These are phyloP conservation scores for Lachnellula hyalina DNA, from an alignment of 2,329 filamentous ascomycete species.

Conservation along the genomic window DNA sequence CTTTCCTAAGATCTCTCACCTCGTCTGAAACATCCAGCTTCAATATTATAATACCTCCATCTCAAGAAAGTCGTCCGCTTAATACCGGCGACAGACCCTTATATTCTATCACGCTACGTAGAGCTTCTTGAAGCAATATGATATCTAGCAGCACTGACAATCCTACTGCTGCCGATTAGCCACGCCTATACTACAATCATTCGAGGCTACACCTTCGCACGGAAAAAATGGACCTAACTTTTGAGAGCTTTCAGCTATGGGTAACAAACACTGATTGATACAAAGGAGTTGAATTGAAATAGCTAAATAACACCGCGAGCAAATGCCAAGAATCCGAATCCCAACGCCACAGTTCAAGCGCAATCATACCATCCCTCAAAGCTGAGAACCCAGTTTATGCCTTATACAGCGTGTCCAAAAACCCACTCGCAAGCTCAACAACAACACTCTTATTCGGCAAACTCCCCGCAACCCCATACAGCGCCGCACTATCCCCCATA, in stretches of 20 bases:
- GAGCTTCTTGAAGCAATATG: too few species aligned
- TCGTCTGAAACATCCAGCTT: too few species aligned
- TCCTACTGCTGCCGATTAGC: too few species aligned
- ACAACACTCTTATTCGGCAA: conserved; percentile 95
- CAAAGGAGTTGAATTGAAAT: too few species aligned
- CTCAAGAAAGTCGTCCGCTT: too few species aligned
- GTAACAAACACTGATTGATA: neutral
- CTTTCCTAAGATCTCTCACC: too few species aligned
- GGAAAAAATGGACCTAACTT: neutral
- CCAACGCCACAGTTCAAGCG: neutral
- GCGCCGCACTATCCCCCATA: conserved; percentile 73
- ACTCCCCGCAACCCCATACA: conserved; percentile 93
- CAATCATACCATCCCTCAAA: too few species aligned
- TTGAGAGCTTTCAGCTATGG: neutral
- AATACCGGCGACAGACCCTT: too few species aligned
- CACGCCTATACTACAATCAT: too few species aligned
- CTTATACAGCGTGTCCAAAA: conserved; percentile 91
- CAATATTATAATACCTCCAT: too few species aligned
- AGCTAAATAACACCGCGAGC: neutral
- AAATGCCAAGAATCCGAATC: neutral
- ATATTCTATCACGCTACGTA: too few species aligned
- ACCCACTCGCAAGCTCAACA: conserved; percentile 81
- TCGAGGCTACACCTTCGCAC: neutral
- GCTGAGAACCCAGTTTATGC: conserved; percentile 42
- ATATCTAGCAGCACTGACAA: too few species aligned